Base-by-base conservation (phyloP, 2,329 filamentous ascomycete genomes). In the Madurella fahalii region DNA sequence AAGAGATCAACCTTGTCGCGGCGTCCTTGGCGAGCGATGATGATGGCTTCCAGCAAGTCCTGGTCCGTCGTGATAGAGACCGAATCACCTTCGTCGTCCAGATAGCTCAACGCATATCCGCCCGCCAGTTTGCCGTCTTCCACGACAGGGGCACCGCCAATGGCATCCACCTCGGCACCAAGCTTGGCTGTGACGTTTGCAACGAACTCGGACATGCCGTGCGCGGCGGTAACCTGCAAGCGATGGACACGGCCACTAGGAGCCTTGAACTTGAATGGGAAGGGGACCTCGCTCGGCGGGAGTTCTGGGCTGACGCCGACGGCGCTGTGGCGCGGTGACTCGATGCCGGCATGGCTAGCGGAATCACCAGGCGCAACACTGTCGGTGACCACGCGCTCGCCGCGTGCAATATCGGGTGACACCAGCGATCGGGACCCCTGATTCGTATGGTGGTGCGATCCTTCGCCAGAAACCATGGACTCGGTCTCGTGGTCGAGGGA, bases 251-350 rank as follows among this genome's bases (percentile, higher is more conserved):
- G 89, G 44, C 93, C 94, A 63, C 90, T 92, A 1, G 94, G 94
- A 2, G 94, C 91, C 77, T 97, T 97, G 82, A 99, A 99, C 72
- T 99, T 99, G 84, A 99, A 99, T 2, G 93, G 84, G 73, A 97
- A 99, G 0, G 93, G 90, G 11, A 83, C 72, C 61, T 95, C 89
- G 64, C 89, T 82, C 1, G 81, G 76, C 4, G 77, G 73, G 16
- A 85, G 79, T 45, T 86, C 78, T 2, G 70, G 70, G 2, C 67
- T 65, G 43, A 84, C 72, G 8, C 79, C 70, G 18, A 83, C 62
- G 20, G 71, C 75, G 17, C 87, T 91, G 52, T 83, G 85, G 17
- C 85, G 77, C 12, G 89, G 90, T 2, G 88, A 90, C 45, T 93
- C 89, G 39, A 84, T 79, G 50, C 93, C 94, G 57, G 89, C 84